Base-by-base conservation (phyloP, 1,284 basidiomycete species). In the Quambalaria eucalypti region DNA sequence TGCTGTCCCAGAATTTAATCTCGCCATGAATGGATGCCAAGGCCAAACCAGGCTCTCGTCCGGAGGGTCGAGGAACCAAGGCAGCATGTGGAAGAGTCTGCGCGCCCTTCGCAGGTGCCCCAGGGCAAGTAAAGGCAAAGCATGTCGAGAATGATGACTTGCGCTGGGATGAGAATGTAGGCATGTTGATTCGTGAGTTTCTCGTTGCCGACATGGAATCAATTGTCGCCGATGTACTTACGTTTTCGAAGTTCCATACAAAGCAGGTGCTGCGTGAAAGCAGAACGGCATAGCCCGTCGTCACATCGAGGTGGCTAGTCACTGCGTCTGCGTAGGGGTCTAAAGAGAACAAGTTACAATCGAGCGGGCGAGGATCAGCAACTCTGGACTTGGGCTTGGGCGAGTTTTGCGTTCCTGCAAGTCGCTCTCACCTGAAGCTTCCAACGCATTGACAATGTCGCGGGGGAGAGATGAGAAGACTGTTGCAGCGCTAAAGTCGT, bases 241-340 rank as follows among this genome's bases (percentile, higher is more conserved):
- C 57, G 25, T 63, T 58, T 4, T 54, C 40, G 49, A 68, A 69
- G 61, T 64, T 72, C 71, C 71, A 74, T 0, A 71, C 68, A 31
- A 61, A 69, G 48, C 64, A 65, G 48, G 59, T 55, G 16, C 52
- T 53, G n/a, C 62, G 57, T 2, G 68, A 60, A 9, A 69, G 50
- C 9, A 74, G 55, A 29, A 52, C 60, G 1, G 70, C 69, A 48
- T 66, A 69, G 12, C 66, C 66, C 2, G 68, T 72, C 14, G 53
- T 28, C 2, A 61, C 56, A 48, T 72, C 70, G 19, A 71, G 30
- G 28, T 55, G 55, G 1, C 65, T 60, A n/a, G 51, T 52, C 38
- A 64, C 56, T 0, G 67, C 65, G 33, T 67, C 63, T 10, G 60
- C 57, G 51, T 69, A 69, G 7, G 62, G 51, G 47, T 69, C 56